These are phyloP conservation scores for Pseudopithomyces maydicus DNA, from an alignment of 2,329 filamentous ascomycete genomes.

Conservation along the genomic window DNA sequence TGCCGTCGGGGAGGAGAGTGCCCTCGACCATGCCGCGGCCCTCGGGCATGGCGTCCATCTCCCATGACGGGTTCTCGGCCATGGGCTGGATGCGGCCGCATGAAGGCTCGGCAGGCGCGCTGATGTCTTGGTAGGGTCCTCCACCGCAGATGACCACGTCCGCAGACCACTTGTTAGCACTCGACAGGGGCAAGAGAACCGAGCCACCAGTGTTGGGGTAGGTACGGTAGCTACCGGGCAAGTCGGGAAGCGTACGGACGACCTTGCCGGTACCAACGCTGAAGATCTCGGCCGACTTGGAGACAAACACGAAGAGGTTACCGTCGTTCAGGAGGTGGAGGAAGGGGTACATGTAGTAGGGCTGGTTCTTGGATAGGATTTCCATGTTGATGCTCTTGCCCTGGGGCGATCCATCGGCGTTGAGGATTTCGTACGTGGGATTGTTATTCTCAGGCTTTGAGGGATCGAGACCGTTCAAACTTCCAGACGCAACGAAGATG, in stretches of 20 bases:
- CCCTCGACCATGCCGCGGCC: slow-evolving; percentile 66
- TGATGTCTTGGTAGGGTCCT: slow-evolving; percentile 64
- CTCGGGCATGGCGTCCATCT: slow-evolving; percentile 64
- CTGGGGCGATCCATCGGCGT: slow-evolving; percentile 52
- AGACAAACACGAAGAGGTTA: slow-evolving; percentile 61
- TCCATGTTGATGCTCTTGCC: slow-evolving; percentile 58
- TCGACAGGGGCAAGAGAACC: slow-evolving; percentile 60
- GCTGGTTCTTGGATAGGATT: slow-evolving; percentile 62
- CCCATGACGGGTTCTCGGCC: slow-evolving; percentile 55
- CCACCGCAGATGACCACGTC: slow-evolving; percentile 65
- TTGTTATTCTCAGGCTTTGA: slow-evolving; percentile 63
- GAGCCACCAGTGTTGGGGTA: slow-evolving; percentile 66
- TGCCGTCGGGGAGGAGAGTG: slow-evolving; percentile 64
- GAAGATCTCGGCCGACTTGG: slow-evolving; percentile 63
- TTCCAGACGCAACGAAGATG: slow-evolving; percentile 66
- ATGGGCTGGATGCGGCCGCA: slow-evolving; percentile 63
- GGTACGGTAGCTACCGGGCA: slow-evolving; percentile 62
- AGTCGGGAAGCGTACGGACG: slow-evolving; percentile 55
- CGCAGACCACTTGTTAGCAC: slow-evolving; percentile 57
- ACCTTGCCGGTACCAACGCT: slow-evolving; percentile 54
- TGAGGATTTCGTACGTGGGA: slow-evolving; percentile 66
- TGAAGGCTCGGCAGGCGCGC: slow-evolving; percentile 62
- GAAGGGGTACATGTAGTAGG: slow-evolving; percentile 70
- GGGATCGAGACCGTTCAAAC: slow-evolving; percentile 63
- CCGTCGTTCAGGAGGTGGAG: slow-evolving; percentile 63